Conservation (phyloP, 208 protist species). For the Trypanosomatidae sp. region DNA sequence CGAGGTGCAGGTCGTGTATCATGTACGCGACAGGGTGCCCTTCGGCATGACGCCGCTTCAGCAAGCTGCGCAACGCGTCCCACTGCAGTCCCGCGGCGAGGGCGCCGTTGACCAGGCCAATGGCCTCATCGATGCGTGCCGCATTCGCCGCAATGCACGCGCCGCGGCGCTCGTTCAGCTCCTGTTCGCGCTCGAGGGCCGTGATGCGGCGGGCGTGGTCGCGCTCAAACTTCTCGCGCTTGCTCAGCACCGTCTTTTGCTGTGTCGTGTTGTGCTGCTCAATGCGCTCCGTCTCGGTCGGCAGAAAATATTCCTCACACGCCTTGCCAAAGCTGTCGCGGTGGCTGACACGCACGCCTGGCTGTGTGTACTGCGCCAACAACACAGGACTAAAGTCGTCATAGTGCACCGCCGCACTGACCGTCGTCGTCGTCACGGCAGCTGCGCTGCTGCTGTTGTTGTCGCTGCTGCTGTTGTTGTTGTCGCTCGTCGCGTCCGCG, state of each 20-base stretch:
- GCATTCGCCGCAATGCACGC: constrained; percentile 77
- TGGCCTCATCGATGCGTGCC: constrained; percentile 83
- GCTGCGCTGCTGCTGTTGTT: neutral
- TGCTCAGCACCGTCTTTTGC: constrained; percentile 58
- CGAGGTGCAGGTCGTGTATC: constrained; percentile 88
- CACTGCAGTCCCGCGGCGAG: constrained; percentile 78
- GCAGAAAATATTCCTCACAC: constrained; percentile 91
- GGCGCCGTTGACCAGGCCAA: constrained; percentile 75
- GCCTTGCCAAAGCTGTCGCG: constrained; percentile 76
- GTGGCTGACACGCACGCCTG: constrained; percentile 15
- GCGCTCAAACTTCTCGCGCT: constrained; percentile 83
- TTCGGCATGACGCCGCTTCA: constrained; percentile 78
- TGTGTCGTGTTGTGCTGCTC: constrained; percentile 70
- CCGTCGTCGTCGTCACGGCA: neutral
- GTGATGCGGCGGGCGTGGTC: constrained; percentile 84
- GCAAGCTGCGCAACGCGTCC: constrained; percentile 47
- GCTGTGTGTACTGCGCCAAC: constrained; percentile 61
- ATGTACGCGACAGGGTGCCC: constrained; percentile 87
- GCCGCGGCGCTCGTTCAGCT: constrained; percentile 49
- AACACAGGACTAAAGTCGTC: constrained; percentile 88
- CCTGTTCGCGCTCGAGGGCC: constrained; percentile 45
- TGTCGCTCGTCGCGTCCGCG: neutral
- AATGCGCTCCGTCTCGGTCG: constrained; percentile 82
- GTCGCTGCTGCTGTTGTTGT: neutral
- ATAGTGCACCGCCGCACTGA: constrained; percentile 29